Base-by-base conservation (phyloP, 2,329 filamentous ascomycete species). In the Teratosphaeria destructans region DNA sequence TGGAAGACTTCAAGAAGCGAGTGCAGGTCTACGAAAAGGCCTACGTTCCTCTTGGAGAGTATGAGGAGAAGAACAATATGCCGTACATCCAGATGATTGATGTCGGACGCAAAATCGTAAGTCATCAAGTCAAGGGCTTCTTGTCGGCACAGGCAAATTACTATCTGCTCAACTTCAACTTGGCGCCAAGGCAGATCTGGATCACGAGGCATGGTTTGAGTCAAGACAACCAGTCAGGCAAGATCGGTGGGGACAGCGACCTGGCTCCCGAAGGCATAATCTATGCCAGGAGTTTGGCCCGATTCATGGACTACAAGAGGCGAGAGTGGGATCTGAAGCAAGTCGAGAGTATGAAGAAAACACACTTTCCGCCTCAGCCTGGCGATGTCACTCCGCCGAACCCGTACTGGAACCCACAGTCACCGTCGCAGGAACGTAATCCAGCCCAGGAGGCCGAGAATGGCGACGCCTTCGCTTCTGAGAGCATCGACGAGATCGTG, bases 41-140 rank as follows among this genome's bases (percentile, higher is more conserved):
- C 16, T 99, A 99, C 69, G 86, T 93, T 6, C 89, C 94, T 0
- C 79, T 99, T 1, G 94, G 94, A 35, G 69, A 71, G 19, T 71
- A 71, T 54, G 94, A 99, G 72, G 94, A 99, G 75, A 82, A 88
- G 26, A 82, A 95, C 69, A 86, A 92, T 67, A 87, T 96, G 83
- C 89, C 95, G 61, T 99, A 95, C 71, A 95, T 99, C 64, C 90
- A 90, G 79, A 96, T 97, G 88, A 90, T 97, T 64, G 94, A 99
- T 73, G 94, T 99, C 2, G 94, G 94, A 52, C 85, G 93, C 62
- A 99, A 99, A 75, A 83, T 97, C 62, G 85, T 97, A 52, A 89
- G 93, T 54, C 89, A 95, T 72, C 89, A 94, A 63, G 85, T 96
- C 62, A 88, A 88, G 65, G 94, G 94, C 5, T 99, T 99, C 74